Base-by-base conservation (phyloP, 2,329 filamentous ascomycete species). In the Knoxdaviesia proteae region DNA sequence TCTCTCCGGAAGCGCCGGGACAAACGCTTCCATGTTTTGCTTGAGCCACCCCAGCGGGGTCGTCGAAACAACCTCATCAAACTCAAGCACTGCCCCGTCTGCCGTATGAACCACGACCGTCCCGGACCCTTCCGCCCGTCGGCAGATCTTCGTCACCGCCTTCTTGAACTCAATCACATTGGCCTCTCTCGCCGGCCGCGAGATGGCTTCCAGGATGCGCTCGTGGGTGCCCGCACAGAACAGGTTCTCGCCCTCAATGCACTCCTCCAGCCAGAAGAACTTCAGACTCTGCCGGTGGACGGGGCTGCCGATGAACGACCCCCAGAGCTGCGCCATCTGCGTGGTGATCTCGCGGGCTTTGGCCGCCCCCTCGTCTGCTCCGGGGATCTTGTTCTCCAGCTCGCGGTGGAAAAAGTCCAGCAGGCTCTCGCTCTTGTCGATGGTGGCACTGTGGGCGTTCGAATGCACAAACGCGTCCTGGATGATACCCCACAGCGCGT, bases 241-340 rank as follows among this genome's bases (percentile, higher is more conserved):
- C 8, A 76, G 55, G 44, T 75, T 77, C 49, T 74, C 71, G 39
- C 79, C 80, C 53, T 84, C 79, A 42, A 84, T 76, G 49, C 77
- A 82, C 56, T 84, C 78, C 53, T 86, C 80, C 5, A 86, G 54
- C 77, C 79, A 84, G 54, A 84, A 81, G 59, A 74, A 84, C 59
- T 77, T 81, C 33, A 84, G 61, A 50, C 77, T 83, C 54, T 86
- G 80, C 31, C 53, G 67, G 42, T 64, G 59, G 6, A 81, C 62
- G 0, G 73, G 68, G 45, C 69, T 77, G 9, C 80, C 80, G 5
- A 84, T 67, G 53, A 81, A 84, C 0, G 71, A 70, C 2, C 80
- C 80, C 77, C 80, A 84, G 51, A 74, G 65, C 49, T 78, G 70
- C 3, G 72, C 70, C 53, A 71, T 58, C 46, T 71, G 65, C 42